These are phyloP conservation scores for Aspergillus felis DNA, from an alignment of 2,329 filamentous ascomycete species.

Conservation along the genomic window DNA sequence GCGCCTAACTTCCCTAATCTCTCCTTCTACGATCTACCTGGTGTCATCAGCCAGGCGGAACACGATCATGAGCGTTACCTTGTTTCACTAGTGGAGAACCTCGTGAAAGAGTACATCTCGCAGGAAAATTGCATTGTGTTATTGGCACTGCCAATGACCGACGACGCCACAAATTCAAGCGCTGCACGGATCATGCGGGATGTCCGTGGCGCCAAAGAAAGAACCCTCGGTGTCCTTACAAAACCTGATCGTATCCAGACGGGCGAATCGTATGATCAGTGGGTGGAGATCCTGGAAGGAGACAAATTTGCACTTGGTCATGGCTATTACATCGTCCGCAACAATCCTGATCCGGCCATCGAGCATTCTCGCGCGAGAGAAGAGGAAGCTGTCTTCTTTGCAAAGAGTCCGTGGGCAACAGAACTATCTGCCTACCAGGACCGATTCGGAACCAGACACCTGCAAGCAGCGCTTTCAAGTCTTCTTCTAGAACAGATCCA, in stretches of 20 bases:
- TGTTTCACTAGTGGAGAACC: slow-evolving; percentile 66
- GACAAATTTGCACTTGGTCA: slow-evolving; percentile 61
- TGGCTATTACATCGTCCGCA: slow-evolving; percentile 75
- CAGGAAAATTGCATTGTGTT: slow-evolving; percentile 70
- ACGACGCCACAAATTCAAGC: slow-evolving; percentile 70
- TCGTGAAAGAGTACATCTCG: slow-evolving; percentile 67
- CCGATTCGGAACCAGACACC: slow-evolving; percentile 51
- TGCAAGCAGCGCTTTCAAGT: slow-evolving; percentile 48
- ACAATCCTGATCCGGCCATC: slow-evolving; percentile 42
- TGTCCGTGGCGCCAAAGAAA: slow-evolving; percentile 49
- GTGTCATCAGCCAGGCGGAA: slow-evolving; percentile 69
- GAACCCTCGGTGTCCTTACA: slow-evolving; percentile 73
- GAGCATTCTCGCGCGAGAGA: slow-evolving; percentile 46
- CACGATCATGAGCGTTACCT: slow-evolving; percentile 63
- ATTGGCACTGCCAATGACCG: slow-evolving; percentile 72
- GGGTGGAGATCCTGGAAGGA: slow-evolving; percentile 61
- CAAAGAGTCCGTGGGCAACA: slow-evolving; percentile 43
- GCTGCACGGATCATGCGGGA: slow-evolving; percentile 63
- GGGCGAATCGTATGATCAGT: slow-evolving; percentile 52
- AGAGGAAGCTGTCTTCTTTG: slow-evolving; percentile 52
- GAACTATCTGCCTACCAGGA: slow-evolving; percentile 35
- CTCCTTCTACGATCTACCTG: slow-evolving; percentile 81
- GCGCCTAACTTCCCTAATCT: slow-evolving; percentile 68
- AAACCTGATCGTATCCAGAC: slow-evolving; percentile 71
- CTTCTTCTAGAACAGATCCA: slow-evolving; percentile 48